Conservation (phyloP, 805 yeast species). For the Pichia insulana region DNA sequence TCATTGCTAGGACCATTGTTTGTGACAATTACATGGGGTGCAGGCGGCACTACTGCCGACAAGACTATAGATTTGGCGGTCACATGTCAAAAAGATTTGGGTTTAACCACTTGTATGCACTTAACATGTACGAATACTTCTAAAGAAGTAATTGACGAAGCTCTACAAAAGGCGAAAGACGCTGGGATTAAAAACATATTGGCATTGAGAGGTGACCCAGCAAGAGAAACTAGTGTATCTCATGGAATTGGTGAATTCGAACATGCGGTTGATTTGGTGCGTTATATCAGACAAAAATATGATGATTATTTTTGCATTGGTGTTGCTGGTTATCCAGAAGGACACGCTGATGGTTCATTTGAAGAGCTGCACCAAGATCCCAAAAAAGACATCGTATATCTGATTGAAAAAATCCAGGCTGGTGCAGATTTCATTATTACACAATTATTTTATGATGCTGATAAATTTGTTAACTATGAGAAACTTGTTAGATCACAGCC, state of each 20-base stretch:
- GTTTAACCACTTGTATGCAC: conserved; percentile 88
- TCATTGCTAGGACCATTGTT: conserved; percentile 80
- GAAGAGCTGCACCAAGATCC: conserved; percentile 52
- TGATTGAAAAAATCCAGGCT: conserved; percentile 79
- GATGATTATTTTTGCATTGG: conserved; percentile 88
- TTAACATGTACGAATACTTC: conserved; percentile 94
- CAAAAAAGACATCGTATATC: conserved; percentile 61
- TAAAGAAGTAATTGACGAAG: conserved; percentile 64
- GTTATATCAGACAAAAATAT: conserved; percentile 59
- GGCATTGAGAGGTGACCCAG: conserved; percentile 95
- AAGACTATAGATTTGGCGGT: conserved; percentile 80
- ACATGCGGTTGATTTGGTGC: conserved; percentile 80
- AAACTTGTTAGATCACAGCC: conserved; percentile 33
- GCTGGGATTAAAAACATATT: conserved; percentile 82
- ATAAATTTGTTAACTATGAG: conserved; percentile 64
- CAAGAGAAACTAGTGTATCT: conserved; percentile 50
- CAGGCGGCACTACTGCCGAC: conserved; percentile 89
- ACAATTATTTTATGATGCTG: conserved; percentile 85
- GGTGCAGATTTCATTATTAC: conserved; percentile 94
- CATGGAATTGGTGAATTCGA: conserved; percentile 49
- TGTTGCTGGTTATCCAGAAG: conserved; percentile 97
- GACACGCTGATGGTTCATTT: conserved; percentile 85
- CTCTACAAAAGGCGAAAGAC: conserved; percentile 59
- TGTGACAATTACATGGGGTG: conserved; percentile 96
- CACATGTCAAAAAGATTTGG: conserved; percentile 64